Evolutionary conservation across 352 stramenopile genomes (phyloP).

Genomic region (Phytophthora sojae): DNA sequence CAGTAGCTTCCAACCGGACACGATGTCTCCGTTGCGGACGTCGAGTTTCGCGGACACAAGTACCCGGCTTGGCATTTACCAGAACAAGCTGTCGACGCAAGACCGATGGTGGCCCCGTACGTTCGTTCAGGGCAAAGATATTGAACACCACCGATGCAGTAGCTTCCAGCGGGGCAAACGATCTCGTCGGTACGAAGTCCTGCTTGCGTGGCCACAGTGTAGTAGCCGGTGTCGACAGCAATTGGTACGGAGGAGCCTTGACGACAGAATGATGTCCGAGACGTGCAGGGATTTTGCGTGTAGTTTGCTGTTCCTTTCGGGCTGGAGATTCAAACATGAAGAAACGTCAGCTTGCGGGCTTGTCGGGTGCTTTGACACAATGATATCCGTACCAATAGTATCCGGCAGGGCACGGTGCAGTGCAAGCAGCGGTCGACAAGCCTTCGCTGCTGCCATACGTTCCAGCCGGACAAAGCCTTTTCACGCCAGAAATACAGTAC

Average conservation of each 20-base stretch:
- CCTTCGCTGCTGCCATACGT: conserved; percentile 51
- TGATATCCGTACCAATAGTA: conserved; percentile 62
- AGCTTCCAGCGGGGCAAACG: conserved; percentile 67
- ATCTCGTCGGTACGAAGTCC: conserved; percentile 56
- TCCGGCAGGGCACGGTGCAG: conserved; percentile 60
- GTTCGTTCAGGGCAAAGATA: conserved; percentile 64
- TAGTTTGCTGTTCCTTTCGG: conserved; percentile 56
- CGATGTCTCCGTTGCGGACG: conserved; percentile 46
- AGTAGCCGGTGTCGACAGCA: conserved; percentile 53
- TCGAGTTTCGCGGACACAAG: conserved; percentile 56
- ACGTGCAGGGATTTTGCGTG: conserved; percentile 42
- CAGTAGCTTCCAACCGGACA: conserved; percentile 72
- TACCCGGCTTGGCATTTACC: conserved; percentile 66
- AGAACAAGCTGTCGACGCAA: conserved; percentile 53
- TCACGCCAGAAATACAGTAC: conserved; percentile 65
- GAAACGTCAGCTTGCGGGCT: not conserved
- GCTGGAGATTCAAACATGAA: conserved; percentile 26
- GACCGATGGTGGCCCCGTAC: conserved; percentile 55
- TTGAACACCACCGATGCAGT: conserved; percentile 58
- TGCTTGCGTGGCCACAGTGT: conserved; percentile 42
- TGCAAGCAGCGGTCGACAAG: conserved; percentile 56
- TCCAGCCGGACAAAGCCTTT: conserved; percentile 55
- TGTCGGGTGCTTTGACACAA: not conserved
- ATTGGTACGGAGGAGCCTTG: conserved; percentile 48
- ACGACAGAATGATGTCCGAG: conserved; percentile 54